Base-by-base conservation (phyloP, 2,329 filamentous ascomycete species). In the Talaromyces albobiverticillius region DNA sequence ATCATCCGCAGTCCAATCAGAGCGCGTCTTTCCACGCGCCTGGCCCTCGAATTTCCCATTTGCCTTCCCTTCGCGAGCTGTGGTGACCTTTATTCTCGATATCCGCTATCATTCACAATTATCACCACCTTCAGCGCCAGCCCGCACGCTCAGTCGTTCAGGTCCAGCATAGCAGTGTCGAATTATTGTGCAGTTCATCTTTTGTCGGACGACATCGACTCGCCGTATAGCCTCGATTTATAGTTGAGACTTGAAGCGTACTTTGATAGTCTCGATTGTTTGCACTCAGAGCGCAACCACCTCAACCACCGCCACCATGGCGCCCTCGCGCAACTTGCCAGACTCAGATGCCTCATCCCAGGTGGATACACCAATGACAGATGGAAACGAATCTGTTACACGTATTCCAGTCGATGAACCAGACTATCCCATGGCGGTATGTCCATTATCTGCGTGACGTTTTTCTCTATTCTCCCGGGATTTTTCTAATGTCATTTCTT, bases 321-420 rank as follows among this genome's bases (percentile, higher is more conserved):
- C 75, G 53, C 72, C 72, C 52, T 67, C 69, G 50, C 63, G 62
- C 54, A 60, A 60, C 45, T 56, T 62, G 47, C 62, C 67, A 26
- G 66, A 67, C 43, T 72, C 74, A 29, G 73, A 74, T 46, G 64
- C 71, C 25, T 70, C 73, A 5, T 75, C 73, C 23, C 71, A 75
- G 53, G 69, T 65, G 46, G 76, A 79, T 62, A 77, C 74, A 14
- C 71, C 75, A 4, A 79, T 78, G 74, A 70, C 69, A 18, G 76
- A 79, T 59, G 67, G 63, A 41, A 70, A 70, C 57, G 67, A 71
- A 50, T 55, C 61, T 46, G 60, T 70, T 41, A 62, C 67, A 29
- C 65, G 66, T n/a, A 66, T 72, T 55, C 65, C 69, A 3, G 71
- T 69, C 20, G 70, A 66, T 57, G 62, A 62, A 46, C 60, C 59